Evolutionary conservation across 768 basidiomycete species (phyloP), one percentile per base, ranked within the genome.

Genomic region (Tricholoma furcatifolium): DNA sequence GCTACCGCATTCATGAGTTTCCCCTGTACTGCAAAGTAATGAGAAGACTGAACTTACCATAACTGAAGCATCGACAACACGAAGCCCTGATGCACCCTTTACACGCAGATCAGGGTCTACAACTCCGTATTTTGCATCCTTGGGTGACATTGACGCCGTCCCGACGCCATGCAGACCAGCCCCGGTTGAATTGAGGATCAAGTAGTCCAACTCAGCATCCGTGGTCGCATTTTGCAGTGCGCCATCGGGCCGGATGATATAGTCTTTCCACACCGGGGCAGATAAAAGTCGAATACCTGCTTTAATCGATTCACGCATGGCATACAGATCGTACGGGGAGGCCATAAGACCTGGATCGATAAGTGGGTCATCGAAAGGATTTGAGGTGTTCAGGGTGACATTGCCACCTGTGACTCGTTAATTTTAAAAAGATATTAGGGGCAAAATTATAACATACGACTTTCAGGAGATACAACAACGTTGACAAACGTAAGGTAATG

Each of bases 281-380:
- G 54, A 5, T 11, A 66, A 15, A 34, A 71, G 67, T 11, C 53
- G 51, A 5, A 50, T 32, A 12, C 30, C 42, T 9, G 32, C 57
- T 24, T 56, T 55, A 41, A 67, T 31, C 12, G 60, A 55, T 47
- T 65, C 60, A 9, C 60, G 55, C 32, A 68, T 52, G 5, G 60
- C 51, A 17, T 57, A 44, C 20, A 62, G 27, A 50, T 68, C 68
- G 43, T 61, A 51, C 21, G 53, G 58, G 1, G 57, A 50, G 17
- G 34, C 55, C 35, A 76, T 69, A n/a, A 51, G 36, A 14, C 39
- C 53, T 1, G 76, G 76, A 58, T 81, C 71, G 62, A 81, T 61
- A 9, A 65, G 45, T 2, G 79, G 78, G 20, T 64, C 35, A 40
- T 65, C 67, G 60, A 78, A 78, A 18, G 74, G 65, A 54, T 69